A percentile compares a stretch with the other conserved stretches of the same genome.
Conservation (phyloP, 352 stramenopile genomes). For the Phytophthora citrophthora region DNA sequence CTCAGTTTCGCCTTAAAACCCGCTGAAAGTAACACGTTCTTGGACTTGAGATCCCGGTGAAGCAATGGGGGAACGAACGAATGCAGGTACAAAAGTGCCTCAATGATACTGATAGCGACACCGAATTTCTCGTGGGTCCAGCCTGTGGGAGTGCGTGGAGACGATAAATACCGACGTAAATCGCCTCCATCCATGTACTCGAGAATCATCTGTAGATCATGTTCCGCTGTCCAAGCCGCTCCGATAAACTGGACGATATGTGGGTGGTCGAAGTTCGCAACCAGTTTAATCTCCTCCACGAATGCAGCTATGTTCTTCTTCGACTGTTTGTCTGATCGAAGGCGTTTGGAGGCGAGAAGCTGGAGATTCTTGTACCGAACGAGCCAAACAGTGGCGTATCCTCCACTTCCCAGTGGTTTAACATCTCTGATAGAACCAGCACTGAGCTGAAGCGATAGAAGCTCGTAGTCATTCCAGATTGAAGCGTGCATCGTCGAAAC, state of each 20-base stretch:
- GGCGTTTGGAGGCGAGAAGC: slow-evolving; percentile 32
- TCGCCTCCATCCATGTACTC: slow-evolving; percentile 51
- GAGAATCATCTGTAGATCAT: slow-evolving; percentile 43
- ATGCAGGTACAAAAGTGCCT: slow-evolving; percentile 52
- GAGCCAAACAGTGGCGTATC: slow-evolving; percentile 30
- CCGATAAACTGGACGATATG: slow-evolving; percentile 46
- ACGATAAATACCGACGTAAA: slow-evolving; percentile 32
- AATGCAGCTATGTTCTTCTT: slow-evolving; percentile 37
- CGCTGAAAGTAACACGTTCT: slow-evolving; percentile 48
- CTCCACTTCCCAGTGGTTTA: slow-evolving; percentile 21
- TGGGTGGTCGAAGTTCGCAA: slow-evolving; percentile 47
- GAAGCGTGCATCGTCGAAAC: not conserved
- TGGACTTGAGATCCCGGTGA: slow-evolving; percentile 63
- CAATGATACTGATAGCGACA: slow-evolving; percentile 41
- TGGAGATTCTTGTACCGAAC: slow-evolving; percentile 26
- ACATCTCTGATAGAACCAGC: slow-evolving; percentile 28
- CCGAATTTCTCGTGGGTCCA: slow-evolving; percentile 32
- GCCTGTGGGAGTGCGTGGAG: not conserved
- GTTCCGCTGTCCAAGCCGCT: slow-evolving; percentile 44
- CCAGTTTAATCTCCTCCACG: slow-evolving; percentile 47
- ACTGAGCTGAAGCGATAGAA: slow-evolving; percentile 29
- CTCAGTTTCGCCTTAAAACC: slow-evolving; percentile 31
- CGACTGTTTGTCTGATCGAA: slow-evolving; percentile 14
- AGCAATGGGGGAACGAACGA: slow-evolving; percentile 42
- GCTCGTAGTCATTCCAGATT: slow-evolving; percentile 32